These are phyloP conservation scores for Salix udensis DNA, from an alignment of 345 rosid genomes.

Conservation along the genomic window DNA sequence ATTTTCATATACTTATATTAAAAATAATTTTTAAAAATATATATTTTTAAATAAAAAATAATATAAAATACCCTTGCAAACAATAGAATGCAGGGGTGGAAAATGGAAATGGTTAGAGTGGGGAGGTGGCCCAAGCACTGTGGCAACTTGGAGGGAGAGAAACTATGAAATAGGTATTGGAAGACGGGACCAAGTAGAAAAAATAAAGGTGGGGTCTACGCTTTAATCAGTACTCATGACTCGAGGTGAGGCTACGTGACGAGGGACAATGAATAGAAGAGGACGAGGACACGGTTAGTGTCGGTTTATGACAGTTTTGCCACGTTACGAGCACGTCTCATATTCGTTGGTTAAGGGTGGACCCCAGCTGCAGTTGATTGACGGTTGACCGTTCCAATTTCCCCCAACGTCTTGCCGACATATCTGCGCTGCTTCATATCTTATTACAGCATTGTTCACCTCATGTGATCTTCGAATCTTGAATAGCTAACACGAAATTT, in stretches of 20 bases:
- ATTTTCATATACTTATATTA: too few relatives aligned
- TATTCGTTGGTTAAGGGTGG: conserved; percentile 16
- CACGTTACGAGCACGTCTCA: conserved; percentile 42
- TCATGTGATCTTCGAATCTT: not conserved
- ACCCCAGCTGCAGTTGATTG: conserved; percentile 16
- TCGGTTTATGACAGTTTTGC: conserved; percentile 38
- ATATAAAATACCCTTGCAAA: too few relatives aligned
- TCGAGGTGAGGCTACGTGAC: not conserved
- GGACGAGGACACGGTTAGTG: conserved; percentile 21
- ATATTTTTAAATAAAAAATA: too few relatives aligned
- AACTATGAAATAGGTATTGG: not conserved
- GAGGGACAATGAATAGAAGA: not conserved
- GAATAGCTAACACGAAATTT: not conserved
- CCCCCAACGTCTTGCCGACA: conserved; percentile 41
- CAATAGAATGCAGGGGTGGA: not conserved
- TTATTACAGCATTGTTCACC: not conserved
- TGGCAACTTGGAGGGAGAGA: not conserved
- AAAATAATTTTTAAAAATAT: too few relatives aligned
- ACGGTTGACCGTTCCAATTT: conserved; percentile 45
- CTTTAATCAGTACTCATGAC: not conserved
- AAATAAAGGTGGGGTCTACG: not conserved
- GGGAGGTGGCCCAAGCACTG: not conserved
- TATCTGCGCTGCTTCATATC: not conserved
- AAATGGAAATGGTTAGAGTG: too few relatives aligned
- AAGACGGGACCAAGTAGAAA: not conserved